Conservation (phyloP, 2,329 filamentous ascomycete genomes). For the Fusarium sp. region DNA sequence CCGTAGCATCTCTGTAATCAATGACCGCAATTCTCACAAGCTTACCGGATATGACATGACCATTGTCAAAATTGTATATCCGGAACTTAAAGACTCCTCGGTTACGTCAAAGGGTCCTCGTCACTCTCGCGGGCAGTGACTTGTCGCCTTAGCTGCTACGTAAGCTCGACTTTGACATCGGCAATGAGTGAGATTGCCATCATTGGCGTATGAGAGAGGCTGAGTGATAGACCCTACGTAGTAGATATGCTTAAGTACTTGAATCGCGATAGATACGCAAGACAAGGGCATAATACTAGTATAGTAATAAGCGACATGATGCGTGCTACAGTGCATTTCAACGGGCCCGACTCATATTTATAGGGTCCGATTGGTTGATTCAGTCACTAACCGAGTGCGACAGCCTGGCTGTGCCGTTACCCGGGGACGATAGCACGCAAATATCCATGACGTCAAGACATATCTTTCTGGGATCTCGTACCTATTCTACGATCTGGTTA, state of each 20-base stretch:
- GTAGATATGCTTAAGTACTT: background rate
- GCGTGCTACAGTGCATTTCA: background rate
- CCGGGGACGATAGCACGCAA: conserved; percentile 13
- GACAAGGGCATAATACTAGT: background rate
- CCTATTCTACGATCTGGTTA: conserved; percentile 11
- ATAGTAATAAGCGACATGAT: background rate
- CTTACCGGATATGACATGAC: too few species aligned
- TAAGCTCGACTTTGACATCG: too few species aligned
- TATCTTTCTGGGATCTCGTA: background rate
- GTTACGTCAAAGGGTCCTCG: too few species aligned
- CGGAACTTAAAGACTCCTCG: too few species aligned
- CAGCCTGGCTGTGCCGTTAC: conserved; percentile 19
- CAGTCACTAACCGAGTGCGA: conserved; percentile 15
- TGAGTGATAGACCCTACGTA: background rate
- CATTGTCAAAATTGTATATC: too few species aligned
- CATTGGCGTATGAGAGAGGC: background rate
- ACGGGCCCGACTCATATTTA: background rate
- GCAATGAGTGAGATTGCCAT: too few species aligned
- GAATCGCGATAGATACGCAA: background rate
- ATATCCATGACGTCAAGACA: conserved; percentile 31
- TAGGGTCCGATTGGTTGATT: background rate
- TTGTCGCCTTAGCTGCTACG: background rate
- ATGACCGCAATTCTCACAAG: too few species aligned
- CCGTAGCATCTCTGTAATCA: too few species aligned
- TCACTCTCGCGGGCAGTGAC: background rate